These are phyloP conservation scores for Irpex sp. DNA, from an alignment of 1,284 basidiomycete species.

Conservation along the genomic window DNA sequence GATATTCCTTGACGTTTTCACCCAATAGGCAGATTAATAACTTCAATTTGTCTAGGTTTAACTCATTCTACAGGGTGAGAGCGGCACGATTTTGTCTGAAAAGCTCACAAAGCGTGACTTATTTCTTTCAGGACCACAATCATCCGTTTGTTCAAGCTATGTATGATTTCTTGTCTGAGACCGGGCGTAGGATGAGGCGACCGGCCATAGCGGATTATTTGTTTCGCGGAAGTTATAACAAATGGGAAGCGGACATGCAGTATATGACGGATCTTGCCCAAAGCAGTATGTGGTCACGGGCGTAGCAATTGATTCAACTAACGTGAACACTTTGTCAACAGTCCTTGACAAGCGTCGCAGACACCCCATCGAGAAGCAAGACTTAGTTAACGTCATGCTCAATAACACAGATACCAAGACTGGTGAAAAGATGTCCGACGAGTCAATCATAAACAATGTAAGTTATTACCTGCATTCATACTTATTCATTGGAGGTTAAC, in stretches of 20 bases:
- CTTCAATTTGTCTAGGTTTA: slow-evolving; percentile 23
- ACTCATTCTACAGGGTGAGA: slow-evolving; percentile 35
- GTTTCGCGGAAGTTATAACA: slow-evolving; percentile 26
- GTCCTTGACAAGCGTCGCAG: slow-evolving; percentile 36
- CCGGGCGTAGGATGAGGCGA: slow-evolving; percentile 32
- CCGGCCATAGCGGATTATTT: slow-evolving; percentile 32
- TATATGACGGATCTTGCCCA: not conserved
- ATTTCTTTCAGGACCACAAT: slow-evolving; percentile 20
- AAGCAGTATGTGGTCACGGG: slow-evolving; percentile 13
- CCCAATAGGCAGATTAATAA: not conserved
- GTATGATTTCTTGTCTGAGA: slow-evolving; percentile 34
- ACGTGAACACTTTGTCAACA: slow-evolving; percentile 27
- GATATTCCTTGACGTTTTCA: not conserved
- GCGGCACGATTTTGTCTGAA: not conserved
- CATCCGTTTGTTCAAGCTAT: slow-evolving; percentile 43
- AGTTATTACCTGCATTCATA: slow-evolving; percentile 29
- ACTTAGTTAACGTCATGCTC: slow-evolving; percentile 46
- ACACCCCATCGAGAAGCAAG: slow-evolving; percentile 36
- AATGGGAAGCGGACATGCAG: not conserved
- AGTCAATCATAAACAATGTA: slow-evolving; percentile 30
- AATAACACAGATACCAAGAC: slow-evolving; percentile 43
- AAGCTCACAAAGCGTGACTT: not conserved
- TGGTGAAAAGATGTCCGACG: slow-evolving; percentile 38
- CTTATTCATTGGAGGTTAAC: not conserved
- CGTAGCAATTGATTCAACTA: slow-evolving; percentile 24